Conservation (phyloP, 2,329 filamentous ascomycete species). For the Neonectria hederae region DNA sequence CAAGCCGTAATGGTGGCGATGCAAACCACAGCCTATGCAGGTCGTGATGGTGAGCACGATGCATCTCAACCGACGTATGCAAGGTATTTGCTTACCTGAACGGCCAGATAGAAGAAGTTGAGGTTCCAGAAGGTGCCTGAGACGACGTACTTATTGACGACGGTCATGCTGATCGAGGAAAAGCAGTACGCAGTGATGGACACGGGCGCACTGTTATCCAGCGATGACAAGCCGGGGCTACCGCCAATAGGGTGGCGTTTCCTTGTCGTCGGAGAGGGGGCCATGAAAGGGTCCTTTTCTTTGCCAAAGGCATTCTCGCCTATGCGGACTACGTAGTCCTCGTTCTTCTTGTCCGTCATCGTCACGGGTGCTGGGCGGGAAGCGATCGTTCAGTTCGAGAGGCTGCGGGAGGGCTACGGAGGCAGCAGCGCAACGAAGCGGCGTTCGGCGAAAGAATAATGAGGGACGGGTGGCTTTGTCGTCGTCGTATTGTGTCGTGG, state of each 20-base stretch:
- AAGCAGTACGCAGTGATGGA: conserved; percentile 92
- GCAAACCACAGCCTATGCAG: conserved; percentile 83
- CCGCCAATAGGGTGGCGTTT: conserved; percentile 25
- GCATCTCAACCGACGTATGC: neutral
- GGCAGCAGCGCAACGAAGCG: neutral
- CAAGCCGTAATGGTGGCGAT: conserved; percentile 83
- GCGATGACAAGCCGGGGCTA: conserved; percentile 43
- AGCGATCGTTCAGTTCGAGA: conserved; percentile 33
- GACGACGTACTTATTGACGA: conserved; percentile 99
- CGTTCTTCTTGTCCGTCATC: conserved; percentile 92
- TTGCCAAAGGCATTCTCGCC: conserved; percentile 64
- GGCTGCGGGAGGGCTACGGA: conserved; percentile 2
- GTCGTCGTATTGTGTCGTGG: neutral
- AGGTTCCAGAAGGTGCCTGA: conserved; percentile 92
- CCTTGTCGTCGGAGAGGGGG: conserved; percentile 37
- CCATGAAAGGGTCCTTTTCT: conserved; percentile 63
- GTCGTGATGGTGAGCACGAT: conserved; percentile 15
- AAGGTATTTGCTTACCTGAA: conserved; percentile 74
- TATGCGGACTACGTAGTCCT: conserved; percentile 79
- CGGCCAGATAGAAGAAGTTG: conserved; percentile 91
- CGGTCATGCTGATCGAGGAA: conserved; percentile 98
- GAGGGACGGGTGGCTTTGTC: neutral
- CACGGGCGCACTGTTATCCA: conserved; percentile 79
- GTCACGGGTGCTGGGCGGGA: conserved; percentile 36
- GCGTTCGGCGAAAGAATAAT: neutral